Evolutionary conservation across 495 filamentous ascomycete genomes (phyloP), one percentile per base, ranked within the genome.

Genomic region (Aspergillus incahuasiensis): DNA sequence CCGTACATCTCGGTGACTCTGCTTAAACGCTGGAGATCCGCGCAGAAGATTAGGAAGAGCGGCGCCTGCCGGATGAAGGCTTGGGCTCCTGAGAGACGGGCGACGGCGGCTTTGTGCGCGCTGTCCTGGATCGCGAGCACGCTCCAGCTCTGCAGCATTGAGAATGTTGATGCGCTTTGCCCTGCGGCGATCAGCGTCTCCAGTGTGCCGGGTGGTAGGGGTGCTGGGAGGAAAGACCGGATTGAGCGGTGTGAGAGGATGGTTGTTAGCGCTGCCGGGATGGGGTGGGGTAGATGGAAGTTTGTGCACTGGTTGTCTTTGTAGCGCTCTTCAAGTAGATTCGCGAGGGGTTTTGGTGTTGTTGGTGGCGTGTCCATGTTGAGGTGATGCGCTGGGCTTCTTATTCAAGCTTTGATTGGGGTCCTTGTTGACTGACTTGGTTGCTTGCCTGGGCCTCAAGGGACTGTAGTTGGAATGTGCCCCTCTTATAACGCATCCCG

Each of bases 31-130:
- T 43, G 6, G 20, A 53, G 38, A 24, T 53, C 40, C 9, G 50
- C 50, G 35, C 50, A 53, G 50, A 53, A 53, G 50, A 53, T 34
- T 3, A 53, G 35, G 20, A 53, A 53, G 3, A 53, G 50, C 11
- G 50, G 50, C 19, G 50, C 50, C 11, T 42, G 5, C 5, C 35
- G 34, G 5, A 53, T 42, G 50, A 53, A 53, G 18, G 19, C 18
- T 34, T 53, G 50, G 35, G 42, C 24, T 22, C 50, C 50, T 34
- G 35, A 38, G 12, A 53, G 34, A 3, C 6, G 18, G 6, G 50
- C 50, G 34, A 43, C 50, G 20, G 50, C 35, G 34, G 3, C 30
- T 20, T 53, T 43, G 35, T 53, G 50, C 18, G 5, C 6, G n/a
- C 16, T 16, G 30, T 53, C 50, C 5, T 42, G 50, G 50, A 53